Conservation (phyloP, 768 basidiomycete species). For the Pleurotus tuoliensis region DNA sequence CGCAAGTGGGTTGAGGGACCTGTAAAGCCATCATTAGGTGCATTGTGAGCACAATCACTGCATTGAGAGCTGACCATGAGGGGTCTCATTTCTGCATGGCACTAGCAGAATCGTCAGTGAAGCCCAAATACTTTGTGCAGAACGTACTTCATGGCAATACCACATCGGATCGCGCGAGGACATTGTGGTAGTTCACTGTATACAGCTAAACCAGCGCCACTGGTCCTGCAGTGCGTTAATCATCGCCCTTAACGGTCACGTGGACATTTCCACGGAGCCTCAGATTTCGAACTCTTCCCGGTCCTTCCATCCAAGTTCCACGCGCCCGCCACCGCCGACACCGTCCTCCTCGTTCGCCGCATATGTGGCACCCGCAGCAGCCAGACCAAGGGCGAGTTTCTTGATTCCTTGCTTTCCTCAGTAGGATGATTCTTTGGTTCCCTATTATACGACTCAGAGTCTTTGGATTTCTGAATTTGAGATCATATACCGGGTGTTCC, state of each 20-base stretch:
- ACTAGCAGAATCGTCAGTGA: constrained; percentile 41
- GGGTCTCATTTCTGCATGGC: constrained; percentile 84
- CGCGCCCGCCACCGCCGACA: no score
- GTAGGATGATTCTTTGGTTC: constrained; percentile 50
- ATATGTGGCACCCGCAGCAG: no score
- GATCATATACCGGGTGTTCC: constrained; percentile 42
- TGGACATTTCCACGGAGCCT: no score
- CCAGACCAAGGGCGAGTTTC: neutral
- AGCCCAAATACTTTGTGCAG: neutral
- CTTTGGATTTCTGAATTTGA: constrained; percentile 24
- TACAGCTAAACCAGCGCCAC: no score
- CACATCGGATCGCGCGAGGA: constrained; percentile 71
- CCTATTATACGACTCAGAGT: constrained; percentile 53
- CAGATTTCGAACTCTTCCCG: no score
- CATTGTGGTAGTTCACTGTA: constrained; percentile 34
- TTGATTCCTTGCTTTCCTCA: constrained; percentile 7
- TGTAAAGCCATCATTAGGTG: constrained; percentile 24
- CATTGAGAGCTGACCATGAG: constrained; percentile 57
- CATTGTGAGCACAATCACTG: constrained; percentile 4
- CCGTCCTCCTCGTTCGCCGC: no score
- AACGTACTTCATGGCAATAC: constrained; percentile 70
- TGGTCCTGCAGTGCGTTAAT: no score
- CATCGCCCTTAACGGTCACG: no score
- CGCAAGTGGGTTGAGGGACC: constrained; percentile 81
- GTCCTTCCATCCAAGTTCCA: no score